Base-by-base conservation (phyloP, 805 yeast genomes). In the Candida taoyuanica region DNA sequence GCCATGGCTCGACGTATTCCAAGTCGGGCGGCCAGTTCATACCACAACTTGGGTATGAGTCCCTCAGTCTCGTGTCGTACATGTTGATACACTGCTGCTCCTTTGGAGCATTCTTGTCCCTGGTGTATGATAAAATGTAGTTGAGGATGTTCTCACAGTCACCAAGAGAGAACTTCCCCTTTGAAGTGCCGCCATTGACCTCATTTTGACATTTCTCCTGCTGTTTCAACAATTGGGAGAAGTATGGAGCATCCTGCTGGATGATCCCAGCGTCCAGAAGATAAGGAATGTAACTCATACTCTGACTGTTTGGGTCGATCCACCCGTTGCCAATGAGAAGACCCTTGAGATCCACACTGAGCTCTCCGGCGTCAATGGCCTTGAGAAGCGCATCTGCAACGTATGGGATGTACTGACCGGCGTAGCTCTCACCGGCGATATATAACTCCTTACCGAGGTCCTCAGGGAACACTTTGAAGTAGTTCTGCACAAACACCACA, bases 321-420 rank as follows among this genome's bases (percentile, higher is more conserved):
- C 96, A 91, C 1, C 96, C 97, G 62, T 91, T 91, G 13, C 96
- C 96, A 41, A 93, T 81, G 46, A 88, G 47, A 7, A 87, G 56
- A 0, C 91, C 93, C 43, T 73, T 67, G 40, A 89, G 58, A 39
- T 79, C 67, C 25, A 71, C 47, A 8, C 42, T 21, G 4, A 33
- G 31, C 5, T 43, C 39, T 1, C 41, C 39, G 5, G 28, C 43
- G 15, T 63, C 47, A 52, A 80, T 75, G 27, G 73, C 63, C 2
- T 68, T 63, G 33, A 76, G 49, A 5, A 91, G 67, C 1, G 75
- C 77, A 27, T 73, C 65, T 0, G 91, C 94, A 43, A 89, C 75
- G 59, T 83, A 85, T 1, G 98, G 98, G 37, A 93, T 84, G 57
- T 87, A 93, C 58, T 93, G 97, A 16, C 98, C 98, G 1, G 98